Conservation (phyloP, 495 filamentous ascomycete genomes). For the Pseudomonodictys pantanalensis region DNA sequence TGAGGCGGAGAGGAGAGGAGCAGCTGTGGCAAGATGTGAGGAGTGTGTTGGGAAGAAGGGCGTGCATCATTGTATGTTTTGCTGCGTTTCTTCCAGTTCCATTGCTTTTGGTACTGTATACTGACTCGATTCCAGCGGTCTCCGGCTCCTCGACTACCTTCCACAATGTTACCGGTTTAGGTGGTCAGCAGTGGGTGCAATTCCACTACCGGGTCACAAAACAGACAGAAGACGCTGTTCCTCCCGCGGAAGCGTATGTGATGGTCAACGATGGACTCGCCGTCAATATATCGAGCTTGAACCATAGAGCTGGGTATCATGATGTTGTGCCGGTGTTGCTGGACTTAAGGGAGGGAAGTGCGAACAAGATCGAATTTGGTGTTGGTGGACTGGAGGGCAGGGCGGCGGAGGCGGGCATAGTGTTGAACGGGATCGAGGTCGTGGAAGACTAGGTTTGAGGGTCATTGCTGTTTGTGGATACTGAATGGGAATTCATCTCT, state of each 20-base stretch:
- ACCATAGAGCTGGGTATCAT: slow-evolving; percentile 46
- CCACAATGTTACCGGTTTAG: slow-evolving; percentile 44
- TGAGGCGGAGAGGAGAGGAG: slow-evolving; percentile 36
- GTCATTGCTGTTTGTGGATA: too few species aligned
- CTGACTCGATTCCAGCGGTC: slow-evolving; percentile 7
- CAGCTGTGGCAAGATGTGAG: slow-evolving; percentile 32
- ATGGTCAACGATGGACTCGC: slow-evolving; percentile 42
- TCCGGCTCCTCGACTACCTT: slow-evolving; percentile 40
- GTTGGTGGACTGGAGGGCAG: too few species aligned
- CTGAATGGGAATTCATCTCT: too few species aligned
- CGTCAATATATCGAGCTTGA: slow-evolving; percentile 44
- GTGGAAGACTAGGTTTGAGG: slow-evolving; percentile 5
- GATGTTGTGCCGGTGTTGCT: slow-evolving; percentile 42
- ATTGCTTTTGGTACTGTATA: too few species aligned
- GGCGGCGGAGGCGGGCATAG: slow-evolving; percentile 25
- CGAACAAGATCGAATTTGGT: slow-evolving; percentile 45
- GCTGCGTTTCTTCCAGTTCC: not conserved
- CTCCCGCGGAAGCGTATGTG: slow-evolving; percentile 46
- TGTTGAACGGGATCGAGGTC: slow-evolving; percentile 3
- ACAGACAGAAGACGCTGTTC: slow-evolving; percentile 35
- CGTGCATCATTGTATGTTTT: slow-evolving; percentile 32
- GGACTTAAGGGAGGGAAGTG: slow-evolving; percentile 38
- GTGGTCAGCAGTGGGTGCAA: slow-evolving; percentile 44
- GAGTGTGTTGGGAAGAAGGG: slow-evolving; percentile 32
- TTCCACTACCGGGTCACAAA: slow-evolving; percentile 42